phyloP scores from a whole-genome alignment of 805 yeast species.

The Monosporozyma yasuniensis region DNA sequence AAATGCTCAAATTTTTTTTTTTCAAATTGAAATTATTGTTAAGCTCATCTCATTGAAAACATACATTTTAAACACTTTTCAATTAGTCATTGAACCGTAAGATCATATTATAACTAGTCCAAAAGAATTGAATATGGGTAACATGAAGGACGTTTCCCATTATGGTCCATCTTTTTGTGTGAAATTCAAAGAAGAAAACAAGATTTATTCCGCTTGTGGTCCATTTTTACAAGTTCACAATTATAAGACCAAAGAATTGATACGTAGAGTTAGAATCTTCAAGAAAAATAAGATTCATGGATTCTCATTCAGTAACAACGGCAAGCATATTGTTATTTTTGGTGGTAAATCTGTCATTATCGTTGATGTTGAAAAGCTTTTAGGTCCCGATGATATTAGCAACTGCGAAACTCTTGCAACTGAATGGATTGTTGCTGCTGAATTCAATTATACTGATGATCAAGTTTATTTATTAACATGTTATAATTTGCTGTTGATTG shows the following conservation, averaged over 20 bases:
- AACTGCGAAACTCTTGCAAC: slow-evolving; percentile 43
- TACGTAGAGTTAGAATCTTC: slow-evolving; percentile 42
- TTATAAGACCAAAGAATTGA: slow-evolving; percentile 32
- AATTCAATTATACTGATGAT: slow-evolving; percentile 35
- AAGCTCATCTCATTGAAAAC: not conserved
- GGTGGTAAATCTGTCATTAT: slow-evolving; percentile 69
- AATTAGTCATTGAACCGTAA: not conserved
- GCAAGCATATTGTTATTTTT: slow-evolving; percentile 35
- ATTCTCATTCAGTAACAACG: slow-evolving; percentile 37
- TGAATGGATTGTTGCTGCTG: slow-evolving; percentile 74
- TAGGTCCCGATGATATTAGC: slow-evolving; percentile 12
- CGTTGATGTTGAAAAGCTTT: slow-evolving; percentile 27
- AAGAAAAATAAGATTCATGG: slow-evolving; percentile 76
- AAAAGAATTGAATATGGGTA: not conserved
- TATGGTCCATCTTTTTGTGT: slow-evolving; percentile 69
- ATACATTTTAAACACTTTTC: not conserved
- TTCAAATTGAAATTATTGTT: not conserved
- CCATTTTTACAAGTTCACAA: slow-evolving; percentile 51
- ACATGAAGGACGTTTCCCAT: slow-evolving; percentile 19
- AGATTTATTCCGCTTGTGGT: slow-evolving; percentile 61
- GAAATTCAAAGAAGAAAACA: slow-evolving; percentile 28
- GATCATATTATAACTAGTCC: not conserved
- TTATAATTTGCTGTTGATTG: slow-evolving; percentile 50
- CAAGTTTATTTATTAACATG: slow-evolving; percentile 58
- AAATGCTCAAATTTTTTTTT: not conserved